Conservation (phyloP, 345 rosid species). For the Linum trigynum region DNA sequence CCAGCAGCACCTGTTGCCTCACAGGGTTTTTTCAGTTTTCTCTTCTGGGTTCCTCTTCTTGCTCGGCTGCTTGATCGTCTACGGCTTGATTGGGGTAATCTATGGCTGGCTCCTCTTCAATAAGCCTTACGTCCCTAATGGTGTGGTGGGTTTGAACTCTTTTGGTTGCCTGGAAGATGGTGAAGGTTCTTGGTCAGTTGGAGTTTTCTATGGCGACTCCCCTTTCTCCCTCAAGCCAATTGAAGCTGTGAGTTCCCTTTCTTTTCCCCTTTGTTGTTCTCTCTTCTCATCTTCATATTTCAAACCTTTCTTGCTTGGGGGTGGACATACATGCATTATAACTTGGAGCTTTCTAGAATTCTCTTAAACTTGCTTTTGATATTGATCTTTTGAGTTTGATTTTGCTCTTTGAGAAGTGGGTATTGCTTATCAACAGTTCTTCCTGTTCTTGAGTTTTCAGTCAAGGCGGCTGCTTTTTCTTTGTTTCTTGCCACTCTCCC, state of each 20-base stretch:
- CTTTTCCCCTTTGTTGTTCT: not conserved
- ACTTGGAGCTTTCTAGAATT: not conserved
- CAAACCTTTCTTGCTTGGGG: too few species aligned
- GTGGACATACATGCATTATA: not conserved
- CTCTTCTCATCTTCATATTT: too few species aligned
- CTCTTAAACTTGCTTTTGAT: too few species aligned
- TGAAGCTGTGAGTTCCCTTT: constrained; percentile 50
- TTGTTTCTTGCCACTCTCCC: too few species aligned
- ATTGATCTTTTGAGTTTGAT: too few species aligned
- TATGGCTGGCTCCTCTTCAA: constrained; percentile 50
- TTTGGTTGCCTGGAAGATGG: constrained; percentile 66
- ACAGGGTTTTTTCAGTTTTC: constrained; percentile 21
- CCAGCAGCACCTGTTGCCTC: not conserved
- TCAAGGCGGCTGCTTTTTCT: too few species aligned
- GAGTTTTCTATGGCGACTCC: constrained; percentile 80
- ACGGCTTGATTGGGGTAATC: constrained; percentile 48
- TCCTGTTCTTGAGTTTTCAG: too few species aligned
- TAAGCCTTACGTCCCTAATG: constrained; percentile 22
- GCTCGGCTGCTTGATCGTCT: constrained; percentile 41
- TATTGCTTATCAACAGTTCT: too few species aligned
- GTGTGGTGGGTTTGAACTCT: constrained; percentile 26
- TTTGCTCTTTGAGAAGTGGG: too few species aligned
- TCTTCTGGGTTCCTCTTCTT: constrained; percentile 44
- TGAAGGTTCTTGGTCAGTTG: constrained; percentile 96
- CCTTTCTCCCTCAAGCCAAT: constrained; percentile 84